Base-by-base conservation (phyloP, 108 stramenopile genomes). In the Pseudonitzschia multistriata region DNA sequence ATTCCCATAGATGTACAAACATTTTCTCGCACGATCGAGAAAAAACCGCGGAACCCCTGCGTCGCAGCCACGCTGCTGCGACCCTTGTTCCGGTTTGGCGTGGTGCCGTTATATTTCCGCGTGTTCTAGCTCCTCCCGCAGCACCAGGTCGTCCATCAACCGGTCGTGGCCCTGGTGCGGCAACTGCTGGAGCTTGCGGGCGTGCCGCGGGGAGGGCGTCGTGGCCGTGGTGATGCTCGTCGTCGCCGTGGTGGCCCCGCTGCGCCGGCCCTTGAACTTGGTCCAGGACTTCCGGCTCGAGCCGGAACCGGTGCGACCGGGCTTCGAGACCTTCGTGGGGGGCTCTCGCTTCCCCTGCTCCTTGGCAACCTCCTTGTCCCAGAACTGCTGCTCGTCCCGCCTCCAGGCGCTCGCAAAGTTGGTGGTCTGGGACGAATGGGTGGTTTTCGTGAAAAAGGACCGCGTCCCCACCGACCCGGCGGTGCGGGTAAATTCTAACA, bases 361-460 rank as follows among this genome's bases (percentile, higher is more conserved):
- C 35, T 34, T 60, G 10, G 63, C 63, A 17, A 64, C 63, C n/a
- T 64, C 42, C 28, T 39, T 39, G 30, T 64, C 63, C 63, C 63
- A 64, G 17, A 45, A 64, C 33, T 64, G n/a, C 28, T 64, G 63
- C 40, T 64, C 63, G 28, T 64, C 63, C n/a, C 5, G 10, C 40
- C 39, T 64, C 63, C 63, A 64, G 30, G 37, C 63, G 6, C 29
- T 59, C 0, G 42, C 42, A 47, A 64, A 64, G 34, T 64, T 36
- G 40, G 22, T 47, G 22, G 63, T 35, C 0, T 64, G 63, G 4
- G 63, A 22, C 28, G 63, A 64, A 6, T 47, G 39, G 14, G 63
- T 64, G 5, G 63, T 64, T 22, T 64, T 64, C 3, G 63, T 64
- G 47, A 64, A 40, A 42, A 64, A 64, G 28, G 63, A 64, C 13